Conservation (phyloP, 768 basidiomycete species). For the Crucibulum laeve region DNA sequence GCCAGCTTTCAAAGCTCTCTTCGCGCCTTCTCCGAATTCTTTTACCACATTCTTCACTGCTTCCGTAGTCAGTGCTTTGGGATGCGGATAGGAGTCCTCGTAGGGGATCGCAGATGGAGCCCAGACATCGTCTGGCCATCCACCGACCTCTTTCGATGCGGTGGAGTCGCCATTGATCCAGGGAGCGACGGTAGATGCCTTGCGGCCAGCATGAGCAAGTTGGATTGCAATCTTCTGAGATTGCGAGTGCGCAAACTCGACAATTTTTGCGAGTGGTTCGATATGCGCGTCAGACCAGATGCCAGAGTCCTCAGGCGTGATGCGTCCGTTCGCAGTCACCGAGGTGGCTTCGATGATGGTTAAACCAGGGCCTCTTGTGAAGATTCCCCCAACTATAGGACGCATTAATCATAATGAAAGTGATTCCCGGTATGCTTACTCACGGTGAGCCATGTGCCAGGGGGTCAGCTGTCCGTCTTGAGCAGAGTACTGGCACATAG, state of each 20-base stretch:
- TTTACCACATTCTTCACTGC: slow-evolving; percentile 54
- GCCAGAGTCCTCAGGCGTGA: slow-evolving; percentile 57
- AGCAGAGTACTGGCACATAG: slow-evolving; percentile 40
- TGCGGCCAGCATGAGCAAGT: slow-evolving; percentile 58
- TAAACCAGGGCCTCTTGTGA: slow-evolving; percentile 47
- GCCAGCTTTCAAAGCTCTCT: slow-evolving; percentile 53
- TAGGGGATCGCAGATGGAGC: slow-evolving; percentile 51
- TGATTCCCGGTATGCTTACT: background rate
- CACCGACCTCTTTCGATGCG: slow-evolving; percentile 5
- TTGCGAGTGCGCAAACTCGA: slow-evolving; percentile 48
- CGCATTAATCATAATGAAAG: background rate
- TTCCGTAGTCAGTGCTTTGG: slow-evolving; percentile 51
- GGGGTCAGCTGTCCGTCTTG: slow-evolving; percentile 34
- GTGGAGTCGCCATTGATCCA: slow-evolving; percentile 33
- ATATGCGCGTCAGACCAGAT: slow-evolving; percentile 52
- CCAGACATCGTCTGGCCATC: slow-evolving; percentile 41
- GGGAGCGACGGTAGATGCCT: slow-evolving; percentile 46
- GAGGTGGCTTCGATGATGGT: slow-evolving; percentile 64
- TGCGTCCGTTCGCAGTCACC: slow-evolving; percentile 49
- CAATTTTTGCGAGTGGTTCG: slow-evolving; percentile 16
- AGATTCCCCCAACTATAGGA: slow-evolving; percentile 40
- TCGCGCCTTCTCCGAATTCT: slow-evolving; percentile 50
- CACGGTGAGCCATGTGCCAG: slow-evolving; percentile 40
- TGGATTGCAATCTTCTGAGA: slow-evolving; percentile 55
- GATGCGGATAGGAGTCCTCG: slow-evolving; percentile 38